Evolutionary conservation across 1,284 basidiomycete genomes (phyloP).

Genomic region (Cryptococcus amylolentus): DNA sequence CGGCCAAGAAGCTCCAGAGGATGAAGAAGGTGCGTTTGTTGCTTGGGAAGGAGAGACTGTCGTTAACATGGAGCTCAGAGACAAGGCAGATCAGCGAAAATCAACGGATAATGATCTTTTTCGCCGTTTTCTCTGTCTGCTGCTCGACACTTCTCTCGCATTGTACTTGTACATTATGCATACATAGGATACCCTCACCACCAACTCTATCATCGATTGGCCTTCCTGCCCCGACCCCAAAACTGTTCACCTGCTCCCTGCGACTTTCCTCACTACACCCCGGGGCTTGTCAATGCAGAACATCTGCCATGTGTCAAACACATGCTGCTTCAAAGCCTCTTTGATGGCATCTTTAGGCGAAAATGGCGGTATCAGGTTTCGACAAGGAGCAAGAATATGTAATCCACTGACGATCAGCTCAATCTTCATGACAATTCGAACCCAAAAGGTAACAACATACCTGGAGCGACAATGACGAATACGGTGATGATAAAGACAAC

Average conservation of each 20-base stretch:
- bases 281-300: background rate
- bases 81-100: slow-evolving; percentile 50
- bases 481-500: background rate
- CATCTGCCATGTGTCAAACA: background rate
- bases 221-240: too few species aligned
- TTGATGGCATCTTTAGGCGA: background rate
- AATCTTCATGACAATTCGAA: background rate
- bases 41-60: background rate
- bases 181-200: background rate
- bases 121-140: background rate
- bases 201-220: background rate
- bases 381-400: background rate
- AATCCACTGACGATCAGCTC: background rate
- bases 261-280: background rate
- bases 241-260: background rate
- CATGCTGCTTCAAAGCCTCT: background rate
- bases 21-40: slow-evolving; percentile 45
- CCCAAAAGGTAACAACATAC: background rate
- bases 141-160: background rate
- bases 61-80: slow-evolving; percentile 25
- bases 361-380: background rate
- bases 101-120: slow-evolving; percentile 41
- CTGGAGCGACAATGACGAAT: background rate
- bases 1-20: slow-evolving; percentile 51
- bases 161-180: slow-evolving; percentile 5